A percentile compares a stretch with the other conserved stretches of the same genome.
Conservation (phyloP, 2,329 filamentous ascomycete species). For the Rasamsonia emersonii region DNA sequence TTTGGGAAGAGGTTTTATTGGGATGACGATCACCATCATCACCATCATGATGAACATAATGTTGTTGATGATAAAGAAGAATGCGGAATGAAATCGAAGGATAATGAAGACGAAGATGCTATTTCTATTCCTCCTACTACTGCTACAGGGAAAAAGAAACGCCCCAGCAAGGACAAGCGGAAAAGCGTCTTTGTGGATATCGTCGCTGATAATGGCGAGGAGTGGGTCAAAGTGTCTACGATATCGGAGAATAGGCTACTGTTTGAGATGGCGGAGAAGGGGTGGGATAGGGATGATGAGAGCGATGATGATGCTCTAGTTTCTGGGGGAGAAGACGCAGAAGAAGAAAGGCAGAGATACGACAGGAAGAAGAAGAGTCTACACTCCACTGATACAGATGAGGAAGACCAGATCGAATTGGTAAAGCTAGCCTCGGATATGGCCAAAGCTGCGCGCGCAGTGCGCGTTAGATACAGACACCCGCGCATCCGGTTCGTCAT, state of each 20-base stretch:
- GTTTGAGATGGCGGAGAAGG: conserved; percentile 61
- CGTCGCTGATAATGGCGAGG: conserved; percentile 51
- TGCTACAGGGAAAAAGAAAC: conserved; percentile 16
- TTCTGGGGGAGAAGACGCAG: conserved; percentile 34
- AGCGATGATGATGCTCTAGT: conserved; percentile 17
- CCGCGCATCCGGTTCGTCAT: conserved; percentile 54
- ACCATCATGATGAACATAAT: not conserved
- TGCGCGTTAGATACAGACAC: conserved; percentile 50
- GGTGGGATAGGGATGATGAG: conserved; percentile 48
- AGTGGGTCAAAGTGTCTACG: conserved; percentile 63
- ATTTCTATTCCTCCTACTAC: no score
- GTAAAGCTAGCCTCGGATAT: conserved; percentile 54
- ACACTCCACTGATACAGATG: conserved; percentile 34
- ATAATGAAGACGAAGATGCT: conserved; percentile 7
- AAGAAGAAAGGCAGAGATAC: conserved; percentile 15
- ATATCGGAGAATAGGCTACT: conserved; percentile 55
- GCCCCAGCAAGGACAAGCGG: conserved; percentile 33
- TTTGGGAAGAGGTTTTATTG: conserved; percentile 50
- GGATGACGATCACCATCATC: conserved; percentile 13
- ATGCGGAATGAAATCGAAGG: conserved; percentile 5
- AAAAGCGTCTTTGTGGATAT: conserved; percentile 54
- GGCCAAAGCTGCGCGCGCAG: conserved; percentile 47
- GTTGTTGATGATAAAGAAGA: conserved; percentile 5
- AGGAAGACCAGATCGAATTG: conserved; percentile 50
- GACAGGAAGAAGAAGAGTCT: conserved; percentile 23